Evolutionary conservation across 352 stramenopile species (phyloP), one percentile per base, ranked within the genome.

Genomic region (Globisporangium nagaii): DNA sequence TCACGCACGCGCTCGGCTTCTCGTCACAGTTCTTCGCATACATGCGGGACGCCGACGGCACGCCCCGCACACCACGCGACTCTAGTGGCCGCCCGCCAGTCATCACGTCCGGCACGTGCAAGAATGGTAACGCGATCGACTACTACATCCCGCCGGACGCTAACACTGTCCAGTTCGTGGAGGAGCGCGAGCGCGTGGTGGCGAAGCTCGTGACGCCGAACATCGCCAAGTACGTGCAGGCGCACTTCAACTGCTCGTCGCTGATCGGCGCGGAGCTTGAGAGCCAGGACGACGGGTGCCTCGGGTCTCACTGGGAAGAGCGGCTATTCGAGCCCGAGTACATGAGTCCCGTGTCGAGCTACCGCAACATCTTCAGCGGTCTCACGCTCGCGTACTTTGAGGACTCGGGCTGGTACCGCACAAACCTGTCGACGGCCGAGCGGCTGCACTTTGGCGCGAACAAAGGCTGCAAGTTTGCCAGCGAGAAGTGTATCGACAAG

Each of bases 301-400:
- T 90, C 2, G 85, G 85, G 0, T 91, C 79, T 2, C 85, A 95
- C 47, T 93, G 79, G 83, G 85, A 95, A 39, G 81, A 93, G 57
- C 69, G 85, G 1, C 71, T 93, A 35, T 93, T 93, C 28, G 79
- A 93, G 37, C 64, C 81, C 3, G 80, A 92, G 66, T 87, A 88
- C 63, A 93, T 95, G 83, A 80, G 73, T 4, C 77, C 85, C 0
- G 65, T 92, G 4, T 77, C 78, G 17, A 93, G 79, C 47, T 88
- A 81, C 46, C 79, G 74, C 9, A 92, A 93, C 42, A 65, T 87
- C 0, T 68, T 86, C 30, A 90, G 79, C 19, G 73, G 64, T 0
- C 63, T 93, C 28, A 93, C 84, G 1, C 63, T 93, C 20, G 80
- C 84, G 1, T 93, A 88, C 39, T 91, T 93, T 48, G 75, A 90